These are phyloP conservation scores for Saccharum spontaneum DNA, from an alignment of 176 grass and related monocot genomes.

Conservation along the genomic window DNA sequence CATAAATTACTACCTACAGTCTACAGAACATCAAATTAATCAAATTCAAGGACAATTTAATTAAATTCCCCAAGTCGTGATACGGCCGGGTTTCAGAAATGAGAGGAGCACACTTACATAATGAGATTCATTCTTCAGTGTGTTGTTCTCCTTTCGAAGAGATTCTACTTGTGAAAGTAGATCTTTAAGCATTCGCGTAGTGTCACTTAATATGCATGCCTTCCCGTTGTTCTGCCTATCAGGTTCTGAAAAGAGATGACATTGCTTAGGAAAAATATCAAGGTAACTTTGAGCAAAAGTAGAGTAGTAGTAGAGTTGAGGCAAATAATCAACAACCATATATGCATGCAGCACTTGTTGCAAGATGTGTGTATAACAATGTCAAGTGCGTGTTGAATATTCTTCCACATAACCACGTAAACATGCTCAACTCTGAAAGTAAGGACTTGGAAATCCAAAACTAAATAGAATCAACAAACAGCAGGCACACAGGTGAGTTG, in stretches of 20 bases:
- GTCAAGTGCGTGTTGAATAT: neutral
- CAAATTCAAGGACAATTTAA: neutral
- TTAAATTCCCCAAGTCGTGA: neutral
- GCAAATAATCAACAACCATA: neutral
- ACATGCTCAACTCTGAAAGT: neutral
- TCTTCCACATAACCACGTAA: neutral
- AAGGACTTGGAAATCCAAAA: neutral
- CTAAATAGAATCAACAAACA: neutral
- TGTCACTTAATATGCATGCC: slow-evolving; percentile 69
- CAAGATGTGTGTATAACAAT: neutral
- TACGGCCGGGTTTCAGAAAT: neutral
- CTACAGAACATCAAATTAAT: neutral
- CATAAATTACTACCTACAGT: neutral
- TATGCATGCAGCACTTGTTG: neutral
- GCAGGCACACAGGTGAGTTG: neutral
- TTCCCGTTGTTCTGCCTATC: slow-evolving; percentile 82
- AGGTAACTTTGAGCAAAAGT: neutral
- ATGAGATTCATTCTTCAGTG: slow-evolving; percentile 82
- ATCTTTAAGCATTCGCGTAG: slow-evolving; percentile 65
- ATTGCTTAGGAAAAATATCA: slow-evolving; percentile 27
- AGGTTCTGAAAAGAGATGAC: slow-evolving; percentile 53
- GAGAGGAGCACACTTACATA: slow-evolving; percentile 59
- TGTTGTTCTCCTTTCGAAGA: slow-evolving; percentile 71
- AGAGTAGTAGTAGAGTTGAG: neutral
- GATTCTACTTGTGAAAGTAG: slow-evolving; percentile 77